Evolutionary conservation across 2,329 filamentous ascomycete species (phyloP).

Genomic region (Tympanopsis confertula): DNA sequence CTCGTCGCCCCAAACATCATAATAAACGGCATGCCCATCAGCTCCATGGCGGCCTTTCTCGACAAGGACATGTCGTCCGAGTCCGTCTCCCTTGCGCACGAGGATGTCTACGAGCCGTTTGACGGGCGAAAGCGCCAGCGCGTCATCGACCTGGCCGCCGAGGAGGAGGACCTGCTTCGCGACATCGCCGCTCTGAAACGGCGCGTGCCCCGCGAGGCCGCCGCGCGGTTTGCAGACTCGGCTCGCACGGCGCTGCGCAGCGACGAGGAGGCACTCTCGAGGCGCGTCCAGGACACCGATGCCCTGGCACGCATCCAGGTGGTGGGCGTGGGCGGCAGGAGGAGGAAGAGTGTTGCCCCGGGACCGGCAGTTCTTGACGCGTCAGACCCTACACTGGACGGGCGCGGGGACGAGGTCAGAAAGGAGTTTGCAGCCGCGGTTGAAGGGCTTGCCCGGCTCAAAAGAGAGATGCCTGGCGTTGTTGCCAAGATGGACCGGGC

Average conservation of each 20-base stretch:
- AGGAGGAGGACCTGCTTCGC: conserved; percentile 52
- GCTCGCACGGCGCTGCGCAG: conserved; percentile 15
- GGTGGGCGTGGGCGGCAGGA: conserved; percentile 5
- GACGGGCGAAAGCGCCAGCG: conserved; percentile 44
- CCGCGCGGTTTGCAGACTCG: conserved; percentile 19
- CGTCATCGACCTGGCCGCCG: conserved; percentile 46
- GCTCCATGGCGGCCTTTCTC: conserved; percentile 25
- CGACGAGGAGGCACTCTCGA: too few relatives aligned
- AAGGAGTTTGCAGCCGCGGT: conserved; percentile 32
- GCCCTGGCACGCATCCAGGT: too few relatives aligned
- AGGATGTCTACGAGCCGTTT: conserved; percentile 44
- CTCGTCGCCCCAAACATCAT: conserved; percentile 46
- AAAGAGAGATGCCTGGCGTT: conserved; percentile 47
- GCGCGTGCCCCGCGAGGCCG: conserved; percentile 31
- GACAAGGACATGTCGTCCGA: conserved; percentile 3
- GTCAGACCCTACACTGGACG: conserved; percentile 21
- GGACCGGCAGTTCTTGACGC: conserved; percentile 5
- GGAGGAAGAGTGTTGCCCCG: conserved; percentile 2
- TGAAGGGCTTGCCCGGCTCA: conserved; percentile 36
- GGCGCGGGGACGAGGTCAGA: conserved; percentile 35
- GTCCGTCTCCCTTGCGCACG: conserved; percentile 13
- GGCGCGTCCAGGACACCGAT: too few relatives aligned
- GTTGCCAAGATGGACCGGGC: conserved; percentile 57
- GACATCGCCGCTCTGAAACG: conserved; percentile 51
- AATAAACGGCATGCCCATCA: conserved; percentile 47